Evolutionary conservation across 257 asterid genomes (phyloP).

Genomic region (Nicotiana otophora): DNA sequence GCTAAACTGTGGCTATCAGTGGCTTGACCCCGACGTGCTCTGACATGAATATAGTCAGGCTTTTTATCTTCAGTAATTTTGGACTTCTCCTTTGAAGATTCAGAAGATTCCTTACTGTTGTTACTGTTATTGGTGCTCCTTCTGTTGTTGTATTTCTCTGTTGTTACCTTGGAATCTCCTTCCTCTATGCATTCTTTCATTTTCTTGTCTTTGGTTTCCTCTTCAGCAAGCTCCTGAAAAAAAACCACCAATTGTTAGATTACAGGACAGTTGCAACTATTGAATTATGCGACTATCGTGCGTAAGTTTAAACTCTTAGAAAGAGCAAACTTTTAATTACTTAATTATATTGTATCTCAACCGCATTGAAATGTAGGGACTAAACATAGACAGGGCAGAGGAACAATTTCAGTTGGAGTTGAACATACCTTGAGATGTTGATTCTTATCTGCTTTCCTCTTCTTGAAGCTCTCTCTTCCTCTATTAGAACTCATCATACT

Average conservation of each 20-base stretch:
- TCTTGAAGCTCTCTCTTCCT: constrained; percentile 46
- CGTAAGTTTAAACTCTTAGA: not conserved
- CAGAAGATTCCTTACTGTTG: constrained; percentile 23
- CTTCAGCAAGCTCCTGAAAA: constrained; percentile 39
- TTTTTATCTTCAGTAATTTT: constrained; percentile 53
- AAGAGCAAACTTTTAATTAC: not conserved
- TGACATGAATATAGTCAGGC: constrained; percentile 80
- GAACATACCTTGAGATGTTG: constrained; percentile 39
- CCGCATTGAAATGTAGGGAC: not conserved
- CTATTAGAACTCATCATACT: constrained; percentile 24
- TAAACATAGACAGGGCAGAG: not conserved
- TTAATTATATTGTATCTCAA: not conserved
- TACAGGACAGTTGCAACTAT: not conserved
- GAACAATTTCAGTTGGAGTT: not conserved
- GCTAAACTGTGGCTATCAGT: constrained; percentile 98
- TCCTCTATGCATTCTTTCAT: constrained; percentile 41
- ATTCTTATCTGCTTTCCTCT: constrained; percentile 50
- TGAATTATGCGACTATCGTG: not conserved
- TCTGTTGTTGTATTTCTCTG: constrained; percentile 41
- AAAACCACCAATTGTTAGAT: not conserved
- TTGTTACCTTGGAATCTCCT: constrained; percentile 42
- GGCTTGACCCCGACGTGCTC: constrained; percentile 97
- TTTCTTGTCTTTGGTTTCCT: constrained; percentile 47
- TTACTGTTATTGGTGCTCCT: constrained; percentile 26
- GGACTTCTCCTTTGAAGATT: constrained; percentile 31